phyloP scores from a whole-genome alignment of 768 basidiomycete species.

The Roridomyces roridus region DNA sequence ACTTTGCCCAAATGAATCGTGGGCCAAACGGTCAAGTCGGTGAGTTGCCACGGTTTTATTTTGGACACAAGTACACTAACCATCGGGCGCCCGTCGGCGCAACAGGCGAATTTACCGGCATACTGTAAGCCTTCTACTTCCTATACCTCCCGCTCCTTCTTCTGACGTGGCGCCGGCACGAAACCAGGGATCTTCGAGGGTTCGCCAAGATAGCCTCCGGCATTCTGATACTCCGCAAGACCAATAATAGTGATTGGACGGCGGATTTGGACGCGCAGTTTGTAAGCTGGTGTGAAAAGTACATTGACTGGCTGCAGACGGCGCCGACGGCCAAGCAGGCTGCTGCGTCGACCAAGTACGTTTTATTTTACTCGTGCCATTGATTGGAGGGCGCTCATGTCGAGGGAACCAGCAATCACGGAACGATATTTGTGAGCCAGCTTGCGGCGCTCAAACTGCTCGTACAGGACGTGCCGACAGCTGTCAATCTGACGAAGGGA shows the following conservation, averaged over 20 bases:
- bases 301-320: slow-evolving; percentile 62
- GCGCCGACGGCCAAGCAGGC: slow-evolving; percentile 54
- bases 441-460: too few species aligned
- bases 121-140: slow-evolving; percentile 47
- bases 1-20: slow-evolving; percentile 59
- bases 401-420: slow-evolving; percentile 79
- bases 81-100: too few species aligned
- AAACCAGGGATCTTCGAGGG: slow-evolving; percentile 57
- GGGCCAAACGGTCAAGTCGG: slow-evolving; percentile 47
- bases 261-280: slow-evolving; percentile 55
- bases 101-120: slow-evolving; percentile 45
- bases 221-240: too few species aligned
- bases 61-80: too few species aligned
- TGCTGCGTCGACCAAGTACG: slow-evolving; percentile 54
- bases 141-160: background rate
- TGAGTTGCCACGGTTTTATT: too few species aligned
- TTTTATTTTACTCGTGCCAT: background rate
- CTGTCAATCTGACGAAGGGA: slow-evolving; percentile 56
- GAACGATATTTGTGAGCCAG: slow-evolving; percentile 65
- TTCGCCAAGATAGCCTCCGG: slow-evolving; percentile 63
- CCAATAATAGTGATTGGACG: slow-evolving; percentile 63
- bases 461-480: slow-evolving; percentile 55
- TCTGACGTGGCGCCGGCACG: background rate
- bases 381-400: background rate
- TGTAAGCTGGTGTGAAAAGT: slow-evolving; percentile 56